These are phyloP conservation scores for bread wheat (Triticum aestivum) DNA, from an alignment of 176 grass and related monocot genomes.

Conservation along the genomic window IWGSC_CS_RefSeq_v2.1 NC_057805.1:71450629-71451128, in stretches of 20 bases:
- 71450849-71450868: conserved; percentile 85
- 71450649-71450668: conserved; percentile 62
- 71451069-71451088: conserved; percentile 50
- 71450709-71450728: conserved; percentile 68
- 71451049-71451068: neutral
- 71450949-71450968: neutral
- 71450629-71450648: conserved; percentile 20
- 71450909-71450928: neutral
- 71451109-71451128: conserved; percentile 75
- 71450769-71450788: conserved; percentile 49
- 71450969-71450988: neutral
- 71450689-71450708: conserved; percentile 95
- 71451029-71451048: conserved; percentile 29
- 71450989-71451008: neutral
- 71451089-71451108: conserved; percentile 99
- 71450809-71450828: conserved; percentile 77
- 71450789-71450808: conserved; percentile 91
- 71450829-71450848: conserved; percentile 61
- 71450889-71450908: neutral
- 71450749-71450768: conserved; percentile 5
- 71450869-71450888: conserved; percentile 72
- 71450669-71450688: conserved; percentile 66
- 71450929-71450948: conserved; percentile 10
- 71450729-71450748: neutral
- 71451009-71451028: conserved; percentile 15